Conservation (phyloP, 305 asterid genomes). For the Fraxinus nigra region DNA sequence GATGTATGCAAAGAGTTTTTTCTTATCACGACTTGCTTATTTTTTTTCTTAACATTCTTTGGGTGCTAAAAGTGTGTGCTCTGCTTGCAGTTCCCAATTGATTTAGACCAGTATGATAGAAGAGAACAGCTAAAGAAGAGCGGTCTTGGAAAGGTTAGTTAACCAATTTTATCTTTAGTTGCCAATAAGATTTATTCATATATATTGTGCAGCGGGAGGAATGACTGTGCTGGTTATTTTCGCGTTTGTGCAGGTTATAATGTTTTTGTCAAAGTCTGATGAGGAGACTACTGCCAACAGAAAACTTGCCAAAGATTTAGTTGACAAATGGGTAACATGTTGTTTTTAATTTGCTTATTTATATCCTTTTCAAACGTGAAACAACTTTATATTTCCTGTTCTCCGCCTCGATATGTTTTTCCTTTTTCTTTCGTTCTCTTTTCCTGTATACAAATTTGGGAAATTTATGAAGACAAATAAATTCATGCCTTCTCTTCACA, state of each 20-base stretch:
- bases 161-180: constrained; percentile 4
- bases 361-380: neutral
- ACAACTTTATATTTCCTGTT: neutral
- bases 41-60: neutral
- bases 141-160: constrained; percentile 88
- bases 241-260: constrained; percentile 64
- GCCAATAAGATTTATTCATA: neutral
- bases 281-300: constrained; percentile 92
- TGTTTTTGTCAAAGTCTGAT: constrained; percentile 92
- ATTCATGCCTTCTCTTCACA: neutral
- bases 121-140: constrained; percentile 86
- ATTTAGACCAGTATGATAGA: constrained; percentile 76
- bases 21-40: neutral
- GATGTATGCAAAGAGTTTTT: constrained; percentile 34
- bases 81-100: constrained; percentile 78
- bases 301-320: constrained; percentile 92
- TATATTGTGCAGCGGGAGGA: neutral
- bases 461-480: neutral
- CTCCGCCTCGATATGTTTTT: neutral
- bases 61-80: constrained; percentile 25
- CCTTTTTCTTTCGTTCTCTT: neutral
- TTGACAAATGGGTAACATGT: constrained; percentile 89
- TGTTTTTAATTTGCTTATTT: neutral
- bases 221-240: neutral
- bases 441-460: neutral